Conservation (phyloP, 2,329 filamentous ascomycete genomes). For the Scytalidium lignicola region DNA sequence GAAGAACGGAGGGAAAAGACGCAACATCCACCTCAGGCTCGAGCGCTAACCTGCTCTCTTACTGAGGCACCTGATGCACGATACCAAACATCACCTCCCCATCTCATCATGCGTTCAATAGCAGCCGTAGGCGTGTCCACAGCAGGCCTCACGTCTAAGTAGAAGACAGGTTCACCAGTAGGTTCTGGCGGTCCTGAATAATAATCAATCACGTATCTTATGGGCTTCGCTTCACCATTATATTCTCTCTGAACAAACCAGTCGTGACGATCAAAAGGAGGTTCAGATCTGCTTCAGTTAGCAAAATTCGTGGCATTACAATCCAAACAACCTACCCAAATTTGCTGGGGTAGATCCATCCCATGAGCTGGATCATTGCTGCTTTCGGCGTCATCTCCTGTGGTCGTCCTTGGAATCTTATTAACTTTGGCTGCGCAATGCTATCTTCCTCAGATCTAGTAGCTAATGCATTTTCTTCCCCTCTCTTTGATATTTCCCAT, state of each 20-base stretch:
- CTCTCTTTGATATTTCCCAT: conserved; percentile 68
- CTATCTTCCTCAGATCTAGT: conserved; percentile 48
- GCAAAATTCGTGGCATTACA: conserved; percentile 6
- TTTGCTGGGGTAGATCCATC: conserved; percentile 70
- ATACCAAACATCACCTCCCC: conserved; percentile 93
- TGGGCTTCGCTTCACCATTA: conserved; percentile 64
- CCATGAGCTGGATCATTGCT: conserved; percentile 73
- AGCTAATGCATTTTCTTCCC: conserved; percentile 58
- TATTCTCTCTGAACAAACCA: conserved; percentile 82
- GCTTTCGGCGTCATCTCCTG: conserved; percentile 90
- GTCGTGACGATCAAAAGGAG: conserved; percentile 94
- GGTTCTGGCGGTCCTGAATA: conserved; percentile 72
- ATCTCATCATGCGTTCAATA: conserved; percentile 76
- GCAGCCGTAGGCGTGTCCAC: conserved; percentile 75
- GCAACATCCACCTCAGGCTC: neutral
- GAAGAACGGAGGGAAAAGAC: neutral
- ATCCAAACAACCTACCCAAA: conserved; percentile 57
- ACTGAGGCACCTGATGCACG: conserved; percentile 24
- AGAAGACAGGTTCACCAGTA: conserved; percentile 90
- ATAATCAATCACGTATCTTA: conserved; percentile 96
- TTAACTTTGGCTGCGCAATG: conserved; percentile 62
- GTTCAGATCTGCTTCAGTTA: conserved; percentile 54
- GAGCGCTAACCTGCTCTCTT: conserved; percentile 17
- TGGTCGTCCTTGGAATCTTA: conserved; percentile 85
- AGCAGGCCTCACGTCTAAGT: conserved; percentile 87